These are phyloP conservation scores for Fraxinus dipetala DNA, from an alignment of 305 asterid species.

Conservation along the genomic window DNA sequence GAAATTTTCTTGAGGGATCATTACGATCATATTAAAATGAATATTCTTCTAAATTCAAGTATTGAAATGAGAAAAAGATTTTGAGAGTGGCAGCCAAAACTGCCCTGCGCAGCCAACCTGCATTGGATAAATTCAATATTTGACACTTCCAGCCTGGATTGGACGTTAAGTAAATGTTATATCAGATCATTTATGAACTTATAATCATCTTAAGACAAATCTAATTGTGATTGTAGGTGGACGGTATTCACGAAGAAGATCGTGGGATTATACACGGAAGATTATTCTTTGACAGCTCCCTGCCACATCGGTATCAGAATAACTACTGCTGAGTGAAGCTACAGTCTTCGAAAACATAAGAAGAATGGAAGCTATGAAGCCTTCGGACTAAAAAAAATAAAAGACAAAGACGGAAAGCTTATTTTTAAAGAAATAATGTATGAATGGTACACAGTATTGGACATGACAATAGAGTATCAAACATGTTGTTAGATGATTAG, in stretches of 20 bases:
- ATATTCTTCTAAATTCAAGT: background rate
- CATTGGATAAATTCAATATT: background rate
- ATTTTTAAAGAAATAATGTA: slow-evolving; percentile 10
- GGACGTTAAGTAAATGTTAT: background rate
- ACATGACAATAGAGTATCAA: background rate
- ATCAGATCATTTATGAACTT: background rate
- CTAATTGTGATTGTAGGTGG: slow-evolving; percentile 34
- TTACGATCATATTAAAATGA: background rate
- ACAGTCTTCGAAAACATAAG: background rate
- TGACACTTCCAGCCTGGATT: background rate
- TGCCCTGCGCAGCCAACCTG: background rate
- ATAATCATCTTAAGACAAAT: background rate
- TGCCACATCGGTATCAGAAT: slow-evolving; percentile 38
- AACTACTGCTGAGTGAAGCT: slow-evolving; percentile 33
- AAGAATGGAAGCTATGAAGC: background rate
- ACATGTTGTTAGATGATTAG: slow-evolving; percentile 14
- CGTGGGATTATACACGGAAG: slow-evolving; percentile 27
- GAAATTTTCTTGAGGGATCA: background rate
- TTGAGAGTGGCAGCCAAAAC: slow-evolving; percentile 19
- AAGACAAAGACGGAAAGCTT: background rate
- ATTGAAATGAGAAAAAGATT: background rate
- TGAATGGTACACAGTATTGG: background rate
- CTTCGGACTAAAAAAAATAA: background rate
- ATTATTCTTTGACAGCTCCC: slow-evolving; percentile 39
- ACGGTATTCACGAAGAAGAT: slow-evolving; percentile 46